These are phyloP conservation scores for Amoeboaphelidium protococcarum DNA, from an alignment of 371 early-diverging fungal species.

Conservation along the genomic window DNA sequence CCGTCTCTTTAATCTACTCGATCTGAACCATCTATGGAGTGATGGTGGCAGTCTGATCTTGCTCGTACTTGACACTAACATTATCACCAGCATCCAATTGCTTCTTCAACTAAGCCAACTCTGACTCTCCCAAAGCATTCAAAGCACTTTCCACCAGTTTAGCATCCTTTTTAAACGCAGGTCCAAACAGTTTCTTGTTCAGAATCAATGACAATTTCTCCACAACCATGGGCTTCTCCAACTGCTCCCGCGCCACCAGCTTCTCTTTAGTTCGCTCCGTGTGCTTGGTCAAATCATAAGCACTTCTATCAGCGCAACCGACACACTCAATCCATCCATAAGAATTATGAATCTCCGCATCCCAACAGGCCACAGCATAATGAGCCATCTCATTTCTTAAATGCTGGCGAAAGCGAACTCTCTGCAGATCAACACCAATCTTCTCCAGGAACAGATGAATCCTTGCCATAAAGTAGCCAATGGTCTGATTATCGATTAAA, in stretches of 20 bases:
- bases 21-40: no score
- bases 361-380: slow-evolving; percentile 91
- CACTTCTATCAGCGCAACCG: slow-evolving; percentile 98
- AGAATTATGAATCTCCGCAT: slow-evolving; percentile 12
- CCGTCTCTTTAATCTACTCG: neutral
- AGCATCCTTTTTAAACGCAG: slow-evolving; percentile 69
- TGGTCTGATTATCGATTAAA: slow-evolving; percentile 84
- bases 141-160: slow-evolving; percentile 59
- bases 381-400: slow-evolving; percentile 99
- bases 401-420: slow-evolving; percentile 96
- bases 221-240: slow-evolving; percentile 52
- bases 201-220: slow-evolving; percentile 53
- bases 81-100: slow-evolving; percentile 13
- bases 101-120: slow-evolving; percentile 20
- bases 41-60: no score
- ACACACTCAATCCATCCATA: slow-evolving; percentile 99
- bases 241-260: slow-evolving; percentile 67
- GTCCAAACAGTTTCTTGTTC: slow-evolving; percentile 81
- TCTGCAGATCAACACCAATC: slow-evolving; percentile 72
- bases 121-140: slow-evolving; percentile 26
- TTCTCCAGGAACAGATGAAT: slow-evolving; percentile 74
- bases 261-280: slow-evolving; percentile 68
- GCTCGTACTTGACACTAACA: no score
- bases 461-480: slow-evolving; percentile 96
- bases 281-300: slow-evolving; percentile 92